Evolutionary conservation across 805 yeast genomes (phyloP).

Genomic region (Metschnikowia dekortorum): DNA sequence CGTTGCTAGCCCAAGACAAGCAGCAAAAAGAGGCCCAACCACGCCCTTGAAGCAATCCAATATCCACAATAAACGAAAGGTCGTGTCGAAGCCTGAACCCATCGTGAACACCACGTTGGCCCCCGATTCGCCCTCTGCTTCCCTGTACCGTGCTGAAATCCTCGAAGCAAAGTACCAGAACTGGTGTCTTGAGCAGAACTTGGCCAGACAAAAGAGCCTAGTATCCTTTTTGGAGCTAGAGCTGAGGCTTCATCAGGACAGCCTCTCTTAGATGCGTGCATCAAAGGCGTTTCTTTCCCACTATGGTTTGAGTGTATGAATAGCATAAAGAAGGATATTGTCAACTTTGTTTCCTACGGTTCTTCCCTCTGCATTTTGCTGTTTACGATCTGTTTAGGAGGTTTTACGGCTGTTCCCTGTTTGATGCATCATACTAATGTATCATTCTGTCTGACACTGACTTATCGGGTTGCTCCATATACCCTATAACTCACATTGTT

Average conservation of each 20-base stretch:
- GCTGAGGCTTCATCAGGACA: conserved; percentile 10
- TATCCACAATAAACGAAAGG: conserved; percentile 20
- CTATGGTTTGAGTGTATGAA: too few species aligned
- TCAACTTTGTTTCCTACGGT: too few species aligned
- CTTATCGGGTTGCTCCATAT: too few species aligned
- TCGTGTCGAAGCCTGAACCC: conserved; percentile 8
- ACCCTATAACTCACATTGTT: too few species aligned
- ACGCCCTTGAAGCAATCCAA: conserved; percentile 33
- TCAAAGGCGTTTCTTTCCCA: not conserved
- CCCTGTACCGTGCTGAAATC: conserved; percentile 13
- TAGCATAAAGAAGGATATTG: too few species aligned
- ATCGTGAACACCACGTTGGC: conserved; percentile 2
- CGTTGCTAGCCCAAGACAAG: conserved; percentile 9
- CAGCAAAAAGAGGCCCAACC: conserved; percentile 30
- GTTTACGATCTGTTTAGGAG: too few species aligned
- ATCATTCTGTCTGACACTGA: too few species aligned
- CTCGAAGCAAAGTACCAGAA: conserved; percentile 25
- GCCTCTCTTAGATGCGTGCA: not conserved
- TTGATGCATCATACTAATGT: too few species aligned
- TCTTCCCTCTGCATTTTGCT: too few species aligned
- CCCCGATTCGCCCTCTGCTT: not conserved
- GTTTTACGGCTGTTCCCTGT: too few species aligned
- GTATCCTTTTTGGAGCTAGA: conserved; percentile 31
- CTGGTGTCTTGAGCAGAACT: conserved; percentile 27
- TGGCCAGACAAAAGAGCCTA: conserved; percentile 22